A percentile compares a stretch with the other conserved stretches of the same genome.
phyloP scores from a whole-genome alignment of 257 asterid genomes.

The Vinca minor region DNA sequence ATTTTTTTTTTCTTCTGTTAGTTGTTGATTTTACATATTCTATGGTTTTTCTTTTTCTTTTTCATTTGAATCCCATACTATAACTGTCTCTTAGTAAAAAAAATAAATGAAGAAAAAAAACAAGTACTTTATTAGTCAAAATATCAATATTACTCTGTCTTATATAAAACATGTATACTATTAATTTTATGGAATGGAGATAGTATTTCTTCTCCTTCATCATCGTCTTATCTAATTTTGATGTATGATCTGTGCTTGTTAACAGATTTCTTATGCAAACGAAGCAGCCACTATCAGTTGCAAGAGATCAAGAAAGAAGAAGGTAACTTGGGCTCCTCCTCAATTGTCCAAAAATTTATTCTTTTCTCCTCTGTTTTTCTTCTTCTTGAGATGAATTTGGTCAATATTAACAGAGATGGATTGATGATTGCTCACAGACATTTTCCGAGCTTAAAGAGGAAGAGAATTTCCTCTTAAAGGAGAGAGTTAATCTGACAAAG shows the following conservation, averaged over 20 bases:
- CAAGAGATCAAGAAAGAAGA: constrained; percentile 23
- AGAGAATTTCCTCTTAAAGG: constrained; percentile 25
- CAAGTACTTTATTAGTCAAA: too few species aligned
- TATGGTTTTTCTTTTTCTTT: too few species aligned
- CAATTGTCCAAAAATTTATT: not conserved
- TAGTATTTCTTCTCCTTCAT: too few species aligned
- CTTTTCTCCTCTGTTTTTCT: not conserved
- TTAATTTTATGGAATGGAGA: too few species aligned
- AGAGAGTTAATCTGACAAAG: constrained; percentile 20
- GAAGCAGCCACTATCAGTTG: constrained; percentile 6
- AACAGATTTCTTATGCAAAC: constrained; percentile 13
- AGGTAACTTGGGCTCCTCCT: constrained; percentile 1
- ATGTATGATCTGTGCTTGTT: not conserved
- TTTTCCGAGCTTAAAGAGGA: constrained; percentile 29
- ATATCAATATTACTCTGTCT: too few species aligned
- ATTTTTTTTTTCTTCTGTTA: too few species aligned
- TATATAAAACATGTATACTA: too few species aligned
- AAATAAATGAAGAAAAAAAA: too few species aligned
- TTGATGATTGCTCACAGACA: constrained; percentile 7
- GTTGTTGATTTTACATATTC: too few species aligned
- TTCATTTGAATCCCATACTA: too few species aligned
- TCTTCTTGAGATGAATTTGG: not conserved
- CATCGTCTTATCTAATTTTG: not conserved
- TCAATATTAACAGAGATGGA: not conserved
- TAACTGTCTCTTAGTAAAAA: too few species aligned